A percentile compares a stretch with the other conserved stretches of the same genome.
These are phyloP conservation scores for Cladorrhinum samala DNA, from an alignment of 495 filamentous ascomycete species.

Conservation along the genomic window DNA sequence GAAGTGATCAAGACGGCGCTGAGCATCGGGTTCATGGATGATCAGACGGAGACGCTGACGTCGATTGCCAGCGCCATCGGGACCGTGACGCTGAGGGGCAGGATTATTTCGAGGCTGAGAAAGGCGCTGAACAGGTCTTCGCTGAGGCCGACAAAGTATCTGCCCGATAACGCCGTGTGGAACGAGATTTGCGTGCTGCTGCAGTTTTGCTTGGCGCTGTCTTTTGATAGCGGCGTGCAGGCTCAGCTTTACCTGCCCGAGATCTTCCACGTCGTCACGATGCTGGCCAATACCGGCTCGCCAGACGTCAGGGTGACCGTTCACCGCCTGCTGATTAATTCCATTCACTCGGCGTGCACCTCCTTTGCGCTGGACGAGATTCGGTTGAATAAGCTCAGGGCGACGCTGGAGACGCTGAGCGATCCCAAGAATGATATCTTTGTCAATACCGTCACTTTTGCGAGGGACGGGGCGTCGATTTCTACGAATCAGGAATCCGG, in stretches of 20 bases:
- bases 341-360: conserved; percentile 59
- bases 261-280: conserved; percentile 60
- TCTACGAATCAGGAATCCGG: conserved; percentile 43
- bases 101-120: conserved; percentile 52
- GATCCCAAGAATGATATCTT: conserved; percentile 48
- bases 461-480: conserved; percentile 38
- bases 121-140: conserved; percentile 61
- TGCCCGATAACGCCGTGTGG: conserved; percentile 60
- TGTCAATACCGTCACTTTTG: conserved; percentile 30
- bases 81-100: conserved; percentile 55
- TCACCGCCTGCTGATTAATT: conserved; percentile 56
- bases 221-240: conserved; percentile 58
- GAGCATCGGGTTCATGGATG: conserved; percentile 48
- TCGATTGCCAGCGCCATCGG: conserved; percentile 55
- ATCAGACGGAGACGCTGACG: conserved; percentile 53
- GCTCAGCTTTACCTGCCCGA: conserved; percentile 59
- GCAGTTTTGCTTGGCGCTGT: conserved; percentile 56
- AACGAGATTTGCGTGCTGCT: conserved; percentile 57
- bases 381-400: conserved; percentile 46
- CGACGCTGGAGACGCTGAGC: conserved; percentile 48
- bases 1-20: conserved; percentile 56
- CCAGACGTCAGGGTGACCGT: conserved; percentile 49
- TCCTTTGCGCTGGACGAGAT: conserved; percentile 52
- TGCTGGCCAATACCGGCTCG: conserved; percentile 57
- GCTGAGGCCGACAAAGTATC: conserved; percentile 51